A percentile compares a stretch with the other conserved stretches of the same genome.
Evolutionary conservation across 768 basidiomycete species (phyloP).

Genomic region (Chlorophyllum brunneum): DNA sequence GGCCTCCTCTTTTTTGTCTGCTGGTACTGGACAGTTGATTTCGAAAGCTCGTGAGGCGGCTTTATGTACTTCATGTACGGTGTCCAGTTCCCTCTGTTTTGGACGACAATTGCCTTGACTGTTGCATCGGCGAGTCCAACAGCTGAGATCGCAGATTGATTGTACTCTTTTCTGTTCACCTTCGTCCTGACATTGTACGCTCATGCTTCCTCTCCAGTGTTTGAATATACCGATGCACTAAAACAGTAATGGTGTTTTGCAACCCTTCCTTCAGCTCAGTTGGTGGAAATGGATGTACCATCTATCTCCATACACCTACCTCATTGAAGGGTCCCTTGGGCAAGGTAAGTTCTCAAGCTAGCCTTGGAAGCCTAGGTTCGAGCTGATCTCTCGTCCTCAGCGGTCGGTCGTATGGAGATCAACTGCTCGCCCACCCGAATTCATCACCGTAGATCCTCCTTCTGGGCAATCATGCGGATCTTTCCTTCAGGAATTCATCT

Average conservation of each 20-base stretch:
- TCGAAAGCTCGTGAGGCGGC: slow-evolving; percentile 46
- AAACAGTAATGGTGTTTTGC: slow-evolving; percentile 62
- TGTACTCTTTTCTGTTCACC: slow-evolving; percentile 57
- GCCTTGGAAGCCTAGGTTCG: slow-evolving; percentile 8
- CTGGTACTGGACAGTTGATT: slow-evolving; percentile 75
- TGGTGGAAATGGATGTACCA: slow-evolving; percentile 77
- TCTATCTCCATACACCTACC: slow-evolving; percentile 47
- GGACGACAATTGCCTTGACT: slow-evolving; percentile 57
- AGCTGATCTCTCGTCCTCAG: slow-evolving; percentile 34
- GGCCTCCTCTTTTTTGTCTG: slow-evolving; percentile 61
- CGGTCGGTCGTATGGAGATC: slow-evolving; percentile 45
- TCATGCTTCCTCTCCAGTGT: neutral
- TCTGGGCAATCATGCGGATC: slow-evolving; percentile 50
- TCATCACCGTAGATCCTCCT: slow-evolving; percentile 57
- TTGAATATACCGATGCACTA: neutral
- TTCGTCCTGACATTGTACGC: slow-evolving; percentile 64
- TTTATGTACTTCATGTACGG: slow-evolving; percentile 56
- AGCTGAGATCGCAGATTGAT: slow-evolving; percentile 53
- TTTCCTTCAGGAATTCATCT: slow-evolving; percentile 52
- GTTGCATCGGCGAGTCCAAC: slow-evolving; percentile 60
- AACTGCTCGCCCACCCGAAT: slow-evolving; percentile 60
- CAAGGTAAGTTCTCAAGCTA: slow-evolving; percentile 32
- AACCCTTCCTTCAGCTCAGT: slow-evolving; percentile 55
- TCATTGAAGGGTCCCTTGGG: slow-evolving; percentile 46
- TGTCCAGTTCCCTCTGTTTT: slow-evolving; percentile 60